These are phyloP conservation scores for Calycina marina DNA, from an alignment of 2,329 filamentous ascomycete genomes.

Conservation along the genomic window DNA sequence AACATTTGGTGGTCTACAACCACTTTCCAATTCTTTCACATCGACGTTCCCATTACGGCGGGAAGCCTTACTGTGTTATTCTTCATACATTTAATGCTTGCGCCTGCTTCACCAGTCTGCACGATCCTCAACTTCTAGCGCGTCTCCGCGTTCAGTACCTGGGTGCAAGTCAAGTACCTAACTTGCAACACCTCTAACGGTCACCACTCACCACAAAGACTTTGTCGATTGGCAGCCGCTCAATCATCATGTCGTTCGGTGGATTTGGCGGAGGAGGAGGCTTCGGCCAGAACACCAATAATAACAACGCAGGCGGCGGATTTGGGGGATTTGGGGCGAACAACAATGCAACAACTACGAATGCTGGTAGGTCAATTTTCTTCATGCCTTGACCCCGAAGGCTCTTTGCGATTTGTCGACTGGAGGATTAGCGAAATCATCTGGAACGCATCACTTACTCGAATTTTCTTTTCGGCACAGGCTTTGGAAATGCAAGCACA, in stretches of 20 bases:
- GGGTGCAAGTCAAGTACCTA: too few relatives aligned
- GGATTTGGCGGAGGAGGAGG: slow-evolving; percentile 27
- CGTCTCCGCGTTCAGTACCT: slow-evolving; percentile 13
- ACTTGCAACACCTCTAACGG: too few relatives aligned
- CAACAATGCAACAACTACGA: slow-evolving; percentile 12
- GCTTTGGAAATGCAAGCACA: slow-evolving; percentile 28
- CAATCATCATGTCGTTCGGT: slow-evolving; percentile 19
- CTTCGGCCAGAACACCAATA: slow-evolving; percentile 45
- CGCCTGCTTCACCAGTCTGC: slow-evolving; percentile 13
- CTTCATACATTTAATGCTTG: slow-evolving; percentile 20
- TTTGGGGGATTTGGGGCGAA: slow-evolving; percentile 39
- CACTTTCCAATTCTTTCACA: too few relatives aligned
- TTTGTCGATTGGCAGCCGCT: slow-evolving; percentile 2
- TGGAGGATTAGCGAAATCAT: too few relatives aligned
- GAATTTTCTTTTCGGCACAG: slow-evolving; percentile 21
- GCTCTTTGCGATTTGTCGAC: too few relatives aligned
- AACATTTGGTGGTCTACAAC: too few relatives aligned
- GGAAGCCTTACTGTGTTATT: too few relatives aligned
- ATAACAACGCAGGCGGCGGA: slow-evolving; percentile 29
- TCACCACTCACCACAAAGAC: too few relatives aligned
- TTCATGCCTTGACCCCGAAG: slow-evolving; percentile 6
- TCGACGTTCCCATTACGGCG: too few relatives aligned
- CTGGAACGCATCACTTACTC: slow-evolving; percentile 22
- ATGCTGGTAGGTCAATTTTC: slow-evolving; percentile 22
- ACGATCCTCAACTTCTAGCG: slow-evolving; percentile 15